phyloP scores from a whole-genome alignment of 1,284 basidiomycete genomes.

The Cystobasidiaceae sp. region DNA sequence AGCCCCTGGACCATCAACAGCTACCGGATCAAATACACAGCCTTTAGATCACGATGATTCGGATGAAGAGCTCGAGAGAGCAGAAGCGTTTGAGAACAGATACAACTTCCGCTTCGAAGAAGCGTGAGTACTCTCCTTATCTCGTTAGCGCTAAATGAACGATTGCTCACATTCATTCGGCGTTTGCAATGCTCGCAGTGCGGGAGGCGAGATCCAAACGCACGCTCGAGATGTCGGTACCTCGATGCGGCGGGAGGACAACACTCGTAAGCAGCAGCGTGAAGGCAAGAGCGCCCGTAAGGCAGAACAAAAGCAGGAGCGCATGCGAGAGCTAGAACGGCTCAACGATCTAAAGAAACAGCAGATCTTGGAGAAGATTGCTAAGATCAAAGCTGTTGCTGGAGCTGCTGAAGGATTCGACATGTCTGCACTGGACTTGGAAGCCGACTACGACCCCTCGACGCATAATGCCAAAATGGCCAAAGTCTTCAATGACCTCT shows the following conservation, averaged over 20 bases:
- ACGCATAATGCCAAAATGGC: slow-evolving; percentile 73
- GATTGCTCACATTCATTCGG: not conserved
- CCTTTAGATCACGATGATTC: slow-evolving; percentile 50
- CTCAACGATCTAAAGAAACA: slow-evolving; percentile 77
- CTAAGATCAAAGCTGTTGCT: slow-evolving; percentile 64
- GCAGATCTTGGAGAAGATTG: slow-evolving; percentile 70
- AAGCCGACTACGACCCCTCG: slow-evolving; percentile 70
- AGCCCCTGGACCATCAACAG: slow-evolving; percentile 42
- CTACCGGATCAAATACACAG: slow-evolving; percentile 12
- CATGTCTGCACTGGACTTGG: slow-evolving; percentile 43
- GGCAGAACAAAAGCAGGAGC: slow-evolving; percentile 66
- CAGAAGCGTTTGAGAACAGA: slow-evolving; percentile 68
- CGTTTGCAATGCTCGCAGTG: slow-evolving; percentile 54
- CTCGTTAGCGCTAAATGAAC: not conserved
- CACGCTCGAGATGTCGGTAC: slow-evolving; percentile 67
- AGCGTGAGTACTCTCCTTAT: slow-evolving; percentile 63
- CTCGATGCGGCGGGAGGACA: slow-evolving; percentile 67
- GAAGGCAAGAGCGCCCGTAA: slow-evolving; percentile 69
- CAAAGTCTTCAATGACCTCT: slow-evolving; percentile 57
- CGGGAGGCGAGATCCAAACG: slow-evolving; percentile 64
- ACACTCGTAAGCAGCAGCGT: slow-evolving; percentile 72
- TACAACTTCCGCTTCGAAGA: slow-evolving; percentile 95
- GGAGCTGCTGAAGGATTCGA: slow-evolving; percentile 47
- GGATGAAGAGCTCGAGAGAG: slow-evolving; percentile 60
- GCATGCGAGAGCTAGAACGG: slow-evolving; percentile 70